Conservation (phyloP, 495 filamentous ascomycete species). For the Penicillium dipodomyicola region DNA sequence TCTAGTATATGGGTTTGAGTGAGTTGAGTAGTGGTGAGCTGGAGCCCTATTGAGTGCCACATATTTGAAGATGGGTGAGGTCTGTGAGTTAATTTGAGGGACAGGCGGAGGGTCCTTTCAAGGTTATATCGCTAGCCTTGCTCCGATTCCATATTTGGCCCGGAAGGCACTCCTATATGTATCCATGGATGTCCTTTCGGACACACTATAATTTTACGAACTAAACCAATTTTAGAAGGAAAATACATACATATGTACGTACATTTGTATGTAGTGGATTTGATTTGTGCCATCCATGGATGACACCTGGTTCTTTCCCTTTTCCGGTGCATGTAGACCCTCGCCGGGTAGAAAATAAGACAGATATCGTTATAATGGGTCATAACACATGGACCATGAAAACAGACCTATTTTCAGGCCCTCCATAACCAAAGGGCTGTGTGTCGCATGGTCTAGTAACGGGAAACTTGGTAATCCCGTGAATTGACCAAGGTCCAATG, state of each 20-base stretch:
- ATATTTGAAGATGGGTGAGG: background rate
- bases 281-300: background rate
- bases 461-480: background rate
- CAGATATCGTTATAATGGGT: background rate
- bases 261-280: background rate
- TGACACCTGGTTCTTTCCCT: background rate
- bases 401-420: background rate
- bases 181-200: background rate
- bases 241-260: background rate
- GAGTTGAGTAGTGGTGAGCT: no score
- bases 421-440: background rate
- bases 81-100: background rate
- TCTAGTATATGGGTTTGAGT: background rate
- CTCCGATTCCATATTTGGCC: background rate
- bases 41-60: no score
- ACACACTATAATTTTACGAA: background rate
- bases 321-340: background rate
- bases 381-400: constrained; percentile 1
- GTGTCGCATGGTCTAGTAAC: background rate
- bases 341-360: background rate
- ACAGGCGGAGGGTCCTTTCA: no score
- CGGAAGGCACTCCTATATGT: background rate
- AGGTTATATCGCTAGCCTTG: background rate
- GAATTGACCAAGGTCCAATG: background rate
- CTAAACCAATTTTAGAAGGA: background rate